A percentile compares a stretch with the other conserved stretches of the same genome.
phyloP scores from a whole-genome alignment of 345 rosid species.

The Melastoma malabathricum region DNA sequence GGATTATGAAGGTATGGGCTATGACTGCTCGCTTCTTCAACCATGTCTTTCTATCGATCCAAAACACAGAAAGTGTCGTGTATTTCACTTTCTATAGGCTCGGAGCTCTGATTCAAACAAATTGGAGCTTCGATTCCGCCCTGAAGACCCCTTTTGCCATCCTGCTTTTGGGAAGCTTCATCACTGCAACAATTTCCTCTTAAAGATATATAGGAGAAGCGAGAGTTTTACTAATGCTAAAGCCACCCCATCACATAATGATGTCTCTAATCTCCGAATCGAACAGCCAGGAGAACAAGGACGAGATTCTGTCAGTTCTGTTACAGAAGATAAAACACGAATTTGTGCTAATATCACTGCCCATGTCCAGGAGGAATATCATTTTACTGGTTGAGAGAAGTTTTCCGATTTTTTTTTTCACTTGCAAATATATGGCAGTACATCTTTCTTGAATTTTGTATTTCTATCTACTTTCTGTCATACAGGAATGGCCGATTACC shows the following conservation, averaged over 20 bases:
- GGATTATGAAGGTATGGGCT: constrained; percentile 37
- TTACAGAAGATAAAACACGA: constrained; percentile 10
- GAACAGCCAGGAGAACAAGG: constrained; percentile 14
- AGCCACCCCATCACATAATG: constrained; percentile 1
- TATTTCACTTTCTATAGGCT: constrained; percentile 24
- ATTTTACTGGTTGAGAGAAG: no score
- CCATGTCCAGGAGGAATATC: no score
- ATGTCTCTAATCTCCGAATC: constrained; percentile 7
- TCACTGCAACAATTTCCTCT: constrained; percentile 29
- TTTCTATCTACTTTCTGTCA: no score
- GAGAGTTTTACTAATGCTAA: constrained; percentile 13
- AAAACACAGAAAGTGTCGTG: neutral
- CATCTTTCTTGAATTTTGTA: no score
- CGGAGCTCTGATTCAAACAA: constrained; percentile 43
- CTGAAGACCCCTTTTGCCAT: constrained; percentile 80
- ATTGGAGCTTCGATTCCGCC: constrained; percentile 74
- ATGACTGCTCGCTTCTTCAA: neutral
- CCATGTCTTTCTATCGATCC: neutral
- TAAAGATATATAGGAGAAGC: constrained; percentile 38
- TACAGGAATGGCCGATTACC: no score
- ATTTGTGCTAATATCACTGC: constrained; percentile 64
- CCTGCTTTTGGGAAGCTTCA: constrained; percentile 63
- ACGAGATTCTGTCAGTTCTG: constrained; percentile 5
- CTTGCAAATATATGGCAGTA: no score
- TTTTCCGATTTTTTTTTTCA: no score